These are phyloP conservation scores for Saxophila tyrrhenica DNA, from an alignment of 495 filamentous ascomycete genomes.

Conservation along the genomic window DNA sequence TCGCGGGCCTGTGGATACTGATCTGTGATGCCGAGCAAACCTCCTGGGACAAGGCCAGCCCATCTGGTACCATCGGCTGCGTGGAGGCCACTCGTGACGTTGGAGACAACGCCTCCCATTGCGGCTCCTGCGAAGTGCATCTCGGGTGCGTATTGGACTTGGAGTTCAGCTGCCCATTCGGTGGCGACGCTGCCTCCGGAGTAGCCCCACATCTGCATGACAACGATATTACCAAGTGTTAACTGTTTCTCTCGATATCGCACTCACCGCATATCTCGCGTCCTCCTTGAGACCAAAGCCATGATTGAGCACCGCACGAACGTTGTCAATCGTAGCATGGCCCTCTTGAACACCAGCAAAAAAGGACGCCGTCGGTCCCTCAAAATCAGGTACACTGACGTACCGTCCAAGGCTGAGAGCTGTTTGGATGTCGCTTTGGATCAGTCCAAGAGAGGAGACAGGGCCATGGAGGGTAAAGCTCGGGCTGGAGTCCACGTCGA, in stretches of 20 bases:
- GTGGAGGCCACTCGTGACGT: constrained; percentile 23
- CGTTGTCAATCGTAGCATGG: constrained; percentile 37
- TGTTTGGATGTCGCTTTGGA: constrained; percentile 18
- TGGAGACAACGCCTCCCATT: constrained; percentile 36
- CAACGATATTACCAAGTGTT: not conserved
- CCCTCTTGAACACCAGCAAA: constrained; percentile 34
- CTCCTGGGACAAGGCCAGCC: constrained; percentile 12
- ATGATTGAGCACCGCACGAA: constrained; percentile 27
- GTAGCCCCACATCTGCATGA: constrained; percentile 40
- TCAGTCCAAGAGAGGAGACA: not conserved
- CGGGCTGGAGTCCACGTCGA: constrained; percentile 28
- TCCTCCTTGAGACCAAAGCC: not conserved
- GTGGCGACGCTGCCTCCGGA: constrained; percentile 46
- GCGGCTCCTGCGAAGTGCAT: constrained; percentile 39
- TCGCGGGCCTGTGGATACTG: constrained; percentile 11
- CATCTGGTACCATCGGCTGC: constrained; percentile 17
- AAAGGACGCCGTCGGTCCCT: constrained; percentile 35
- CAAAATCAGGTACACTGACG: constrained; percentile 40
- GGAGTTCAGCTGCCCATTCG: constrained; percentile 43
- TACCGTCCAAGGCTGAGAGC: constrained; percentile 36
- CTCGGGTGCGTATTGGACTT: constrained; percentile 42
- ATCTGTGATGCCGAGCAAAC: constrained; percentile 8
- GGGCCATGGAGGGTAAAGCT: constrained; percentile 22
- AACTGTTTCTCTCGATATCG: not conserved
- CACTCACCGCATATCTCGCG: not conserved